A percentile compares a stretch with the other conserved stretches of the same genome.
These are phyloP conservation scores for Suhomyces kunorum DNA, from an alignment of 1,139 yeast species.

Conservation along the genomic window DNA sequence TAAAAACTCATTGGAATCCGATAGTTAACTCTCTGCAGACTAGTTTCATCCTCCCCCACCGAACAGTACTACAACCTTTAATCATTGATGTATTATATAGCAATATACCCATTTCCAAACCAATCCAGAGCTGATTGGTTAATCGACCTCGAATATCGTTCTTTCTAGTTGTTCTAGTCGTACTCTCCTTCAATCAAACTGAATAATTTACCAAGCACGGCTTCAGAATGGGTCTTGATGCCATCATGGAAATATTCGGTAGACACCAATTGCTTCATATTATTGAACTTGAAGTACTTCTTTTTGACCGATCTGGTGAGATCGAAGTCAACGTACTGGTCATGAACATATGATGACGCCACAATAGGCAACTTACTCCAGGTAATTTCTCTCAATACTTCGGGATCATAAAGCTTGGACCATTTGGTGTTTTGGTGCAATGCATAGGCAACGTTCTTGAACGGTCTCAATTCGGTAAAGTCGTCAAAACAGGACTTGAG, in stretches of 20 bases:
- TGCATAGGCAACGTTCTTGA: slow-evolving; percentile 42
- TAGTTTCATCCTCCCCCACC: no score
- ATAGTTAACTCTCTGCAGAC: neutral
- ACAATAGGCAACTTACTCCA: slow-evolving; percentile 50
- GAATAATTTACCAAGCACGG: slow-evolving; percentile 44
- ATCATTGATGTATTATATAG: slow-evolving; percentile 1
- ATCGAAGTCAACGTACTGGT: slow-evolving; percentile 56
- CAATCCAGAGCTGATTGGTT: neutral
- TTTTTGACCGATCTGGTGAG: slow-evolving; percentile 37
- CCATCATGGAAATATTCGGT: slow-evolving; percentile 59
- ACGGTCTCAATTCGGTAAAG: slow-evolving; percentile 41
- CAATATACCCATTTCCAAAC: neutral
- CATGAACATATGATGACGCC: slow-evolving; percentile 52
- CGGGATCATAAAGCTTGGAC: slow-evolving; percentile 44
- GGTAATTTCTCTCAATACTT: slow-evolving; percentile 27
- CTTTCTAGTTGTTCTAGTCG: slow-evolving; percentile 41
- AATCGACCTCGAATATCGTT: no score
- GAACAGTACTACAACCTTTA: no score
- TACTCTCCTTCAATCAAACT: slow-evolving; percentile 44
- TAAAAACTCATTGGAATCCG: slow-evolving; percentile 13
- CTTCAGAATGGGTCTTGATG: slow-evolving; percentile 42
- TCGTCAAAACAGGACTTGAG: slow-evolving; percentile 53
- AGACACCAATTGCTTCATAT: slow-evolving; percentile 45
- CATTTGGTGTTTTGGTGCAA: slow-evolving; percentile 45
- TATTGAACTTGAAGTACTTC: slow-evolving; percentile 30